Base-by-base conservation (phyloP, 495 filamentous ascomycete species). In the Podospora tetraspora region DNA sequence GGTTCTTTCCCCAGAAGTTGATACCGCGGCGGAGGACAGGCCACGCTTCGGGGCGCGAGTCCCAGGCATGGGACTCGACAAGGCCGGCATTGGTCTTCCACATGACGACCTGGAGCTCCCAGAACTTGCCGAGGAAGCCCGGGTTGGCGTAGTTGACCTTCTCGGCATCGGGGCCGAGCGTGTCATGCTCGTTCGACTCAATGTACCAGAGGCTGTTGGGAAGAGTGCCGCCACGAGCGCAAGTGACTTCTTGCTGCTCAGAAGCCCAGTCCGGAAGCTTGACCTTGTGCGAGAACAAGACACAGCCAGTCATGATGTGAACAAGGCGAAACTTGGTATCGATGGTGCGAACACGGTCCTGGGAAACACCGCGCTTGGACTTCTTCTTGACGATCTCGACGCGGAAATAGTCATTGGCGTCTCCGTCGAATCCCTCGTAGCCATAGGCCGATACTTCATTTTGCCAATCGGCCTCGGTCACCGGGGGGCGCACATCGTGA, bases 31-130 rank as follows among this genome's bases (percentile, higher is more conserved):
- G 88, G 64, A 99, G 86, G 64, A 96, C 87, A 21, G 95, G 95
- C 95, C 95, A 99, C 22, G 92, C 94, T 19, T 89, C 88, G 13
- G 95, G 95, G 34, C 95, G 90, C 60, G 95, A 98, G 78, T 99
- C 95, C 95, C 95, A 99, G 62, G 93, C 92, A 75, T 99, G 95
- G 56, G 93, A 96, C 76, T 98, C 95, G 30, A 96, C 91, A 66
- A 99, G 87, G 30, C 95, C 96, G 34, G 95, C 95, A 75, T 99
- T 99, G 16, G 96, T 98, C 69, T 86, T 91, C 95, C 95, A 99
- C 95, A 99, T 99, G 56, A 99, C 96, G 79, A 92, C 93, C 78
- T 99, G 94, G n/a, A 99, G 83, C 80, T 99, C 95, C 92, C 92
- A 97, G 82, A 99, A 99, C 76, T 98, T 99, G 66, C 94, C 96